Evolutionary conservation across 768 basidiomycete species (phyloP).

Genomic region (Cyclocybe cylindracea): DNA sequence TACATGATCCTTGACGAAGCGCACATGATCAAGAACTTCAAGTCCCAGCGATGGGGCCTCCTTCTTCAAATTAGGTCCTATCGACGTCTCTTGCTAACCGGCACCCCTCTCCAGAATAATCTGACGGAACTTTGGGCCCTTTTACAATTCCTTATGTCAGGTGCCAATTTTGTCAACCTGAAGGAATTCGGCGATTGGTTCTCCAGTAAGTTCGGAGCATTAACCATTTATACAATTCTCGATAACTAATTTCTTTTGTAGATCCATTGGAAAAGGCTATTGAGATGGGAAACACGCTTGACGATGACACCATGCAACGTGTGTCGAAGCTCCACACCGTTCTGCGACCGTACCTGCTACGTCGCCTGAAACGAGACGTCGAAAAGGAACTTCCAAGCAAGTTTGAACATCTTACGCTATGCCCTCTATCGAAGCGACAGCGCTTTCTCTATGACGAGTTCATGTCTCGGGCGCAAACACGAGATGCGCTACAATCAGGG

Average conservation of each 20-base stretch:
- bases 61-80: constrained; percentile 86
- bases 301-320: constrained; percentile 84
- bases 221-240: neutral
- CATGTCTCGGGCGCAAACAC: constrained; percentile 86
- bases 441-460: constrained; percentile 97
- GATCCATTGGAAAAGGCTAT: constrained; percentile 94
- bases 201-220: constrained; percentile 63
- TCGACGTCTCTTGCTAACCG: constrained; percentile 87
- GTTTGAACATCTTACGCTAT: constrained; percentile 87
- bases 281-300: constrained; percentile 74
- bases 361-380: constrained; percentile 97
- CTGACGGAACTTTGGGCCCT: constrained; percentile 95
- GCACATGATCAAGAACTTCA: constrained; percentile 98
- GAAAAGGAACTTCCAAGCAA: constrained; percentile 95
- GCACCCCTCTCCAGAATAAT: constrained; percentile 96
- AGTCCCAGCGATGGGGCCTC: constrained; percentile 91
- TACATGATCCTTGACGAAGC: constrained; percentile 97
- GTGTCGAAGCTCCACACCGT: constrained; percentile 91
- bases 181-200: constrained; percentile 98
- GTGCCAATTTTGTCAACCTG: constrained; percentile 84
- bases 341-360: constrained; percentile 92
- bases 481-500: constrained; percentile 80
- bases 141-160: constrained; percentile 92
- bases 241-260: constrained; percentile 27
- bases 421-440: constrained; percentile 87